phyloP scores from a whole-genome alignment of 345 rosid genomes.

The Isatis tinctoria region DNA sequence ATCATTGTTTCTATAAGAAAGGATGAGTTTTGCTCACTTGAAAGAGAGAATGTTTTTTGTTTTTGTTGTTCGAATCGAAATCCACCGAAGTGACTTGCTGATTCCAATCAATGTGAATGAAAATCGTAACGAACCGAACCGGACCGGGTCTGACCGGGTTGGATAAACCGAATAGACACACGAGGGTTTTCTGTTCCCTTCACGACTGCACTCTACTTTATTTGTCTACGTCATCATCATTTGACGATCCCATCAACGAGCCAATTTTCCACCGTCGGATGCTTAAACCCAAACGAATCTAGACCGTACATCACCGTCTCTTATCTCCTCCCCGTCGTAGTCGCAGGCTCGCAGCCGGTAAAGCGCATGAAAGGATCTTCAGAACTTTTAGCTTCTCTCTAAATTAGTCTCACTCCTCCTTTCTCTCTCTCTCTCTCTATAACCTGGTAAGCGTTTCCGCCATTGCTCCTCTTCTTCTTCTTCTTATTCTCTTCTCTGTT shows the following conservation, averaged over 20 bases:
- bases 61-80: not conserved
- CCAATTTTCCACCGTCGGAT: slow-evolving; percentile 21
- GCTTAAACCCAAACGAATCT: slow-evolving; percentile 20
- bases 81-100: too few species aligned
- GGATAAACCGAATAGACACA: not conserved
- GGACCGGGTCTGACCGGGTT: not conserved
- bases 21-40: not conserved
- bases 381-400: slow-evolving; percentile 9
- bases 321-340: slow-evolving; percentile 33
- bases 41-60: not conserved
- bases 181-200: slow-evolving; percentile 27
- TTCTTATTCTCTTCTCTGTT: not conserved
- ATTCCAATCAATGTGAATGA: not conserved
- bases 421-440: not conserved
- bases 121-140: not conserved
- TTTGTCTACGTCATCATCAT: slow-evolving; percentile 15
- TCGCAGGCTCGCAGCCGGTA: slow-evolving; percentile 28
- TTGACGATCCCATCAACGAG: slow-evolving; percentile 1
- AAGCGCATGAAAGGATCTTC: slow-evolving; percentile 32
- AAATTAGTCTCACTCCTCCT: not conserved
- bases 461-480: slow-evolving; percentile 3
- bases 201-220: not conserved
- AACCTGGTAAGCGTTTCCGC: slow-evolving; percentile 20
- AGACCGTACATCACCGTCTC: slow-evolving; percentile 17
- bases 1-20: not conserved